Base-by-base conservation (phyloP, 2,329 filamentous ascomycete species). In the Geosmithia putterillii region DNA sequence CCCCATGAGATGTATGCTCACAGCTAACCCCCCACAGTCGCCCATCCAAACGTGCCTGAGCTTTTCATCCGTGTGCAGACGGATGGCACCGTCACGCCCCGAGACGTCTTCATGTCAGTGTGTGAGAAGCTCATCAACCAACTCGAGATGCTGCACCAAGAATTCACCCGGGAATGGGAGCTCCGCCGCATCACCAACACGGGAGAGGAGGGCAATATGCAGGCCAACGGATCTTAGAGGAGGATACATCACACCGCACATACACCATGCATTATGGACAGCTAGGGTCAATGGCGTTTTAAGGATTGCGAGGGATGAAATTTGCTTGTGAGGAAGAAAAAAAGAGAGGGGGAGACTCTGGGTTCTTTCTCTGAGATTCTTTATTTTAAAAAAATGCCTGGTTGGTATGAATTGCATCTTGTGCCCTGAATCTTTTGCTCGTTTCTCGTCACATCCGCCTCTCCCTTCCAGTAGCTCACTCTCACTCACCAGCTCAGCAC, bases 131-230 rank as follows among this genome's bases (percentile, higher is more conserved):
- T 95, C 39, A 84, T 98, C 49, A 75, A 79, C 46, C 82, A 94
- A 51, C 76, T 95, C 44, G 82, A 82, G 44, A 81, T 80, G 50
- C 70, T 98, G 46, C 83, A 83, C 49, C 79, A 86, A 50, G 86
- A 94, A 58, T 95, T 96, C 61, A 94, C 86, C 18, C 88, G 90
- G 57, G 90, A 96, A 63, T 92, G 81, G 65, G 86, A 94, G 63
- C 67, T 94, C 53, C 81, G 86, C 55, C 89, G 88, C 65, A 90
- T 94, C 74, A 86, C 82, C 46, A 76, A 76, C 38, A 78, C 76
- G 19, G 75, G 76, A 42, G 76, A 81, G 48, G 69, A 75, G 54
- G 70, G 65, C 45, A 66, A 63, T 42, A 57, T 65, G 60, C 61
- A 63, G 46, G 37, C 50, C 21, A 61, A 61, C 45, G 61, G 59